Evolutionary conservation across 2,329 filamentous ascomycete species (phyloP), one percentile per base, ranked within the genome.

Genomic region (Aspergillus sp.): DNA sequence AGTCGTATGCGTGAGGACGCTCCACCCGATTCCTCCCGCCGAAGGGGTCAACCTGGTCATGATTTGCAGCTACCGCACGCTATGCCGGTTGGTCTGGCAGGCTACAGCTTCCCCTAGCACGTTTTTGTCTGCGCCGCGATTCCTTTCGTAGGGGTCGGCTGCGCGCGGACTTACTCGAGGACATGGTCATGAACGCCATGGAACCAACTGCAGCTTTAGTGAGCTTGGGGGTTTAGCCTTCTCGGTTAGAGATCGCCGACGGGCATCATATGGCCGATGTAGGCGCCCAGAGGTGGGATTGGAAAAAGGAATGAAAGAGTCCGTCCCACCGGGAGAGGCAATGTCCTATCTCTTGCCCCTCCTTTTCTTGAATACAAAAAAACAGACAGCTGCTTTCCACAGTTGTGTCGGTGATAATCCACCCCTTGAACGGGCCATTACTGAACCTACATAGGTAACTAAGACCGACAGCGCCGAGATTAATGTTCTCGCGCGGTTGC

Each of bases 61-160:
- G 52, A 54, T 52, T 51, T 54, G 52, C 52, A 52, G 48, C 52
- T 52, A 52, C 24, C 41, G 35, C 26, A 47, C 10, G 24, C 36
- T 47, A 38, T 50, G 14, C 40, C 10, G 17, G 47, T 43, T 43
- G 47, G 47, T 42, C 38, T 17, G 10, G 40, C 40, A 22, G 40
- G 6, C 40, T 13, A 22, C 16, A n/a, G 16, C 14, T 17, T 17
- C 40, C 40, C n/a, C 40, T 17, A 20, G 35, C 14, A 38, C 35
- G 35, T 11, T n/a, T 38, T 8, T 38, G 35, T 14, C 2, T 17
- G 35, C 35, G 35, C 35, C 14, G 35, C 35, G 35, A 38, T 38
- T n/a, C 35, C 35, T 38, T 38, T 6, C 16, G 16, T n/a, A 38
- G 35, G 35, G 16, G 35, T 38, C 16, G 35, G 35, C 35, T 38